Conservation (phyloP, 2,329 filamentous ascomycete species). For the Colletotrichum falcatum region DNA sequence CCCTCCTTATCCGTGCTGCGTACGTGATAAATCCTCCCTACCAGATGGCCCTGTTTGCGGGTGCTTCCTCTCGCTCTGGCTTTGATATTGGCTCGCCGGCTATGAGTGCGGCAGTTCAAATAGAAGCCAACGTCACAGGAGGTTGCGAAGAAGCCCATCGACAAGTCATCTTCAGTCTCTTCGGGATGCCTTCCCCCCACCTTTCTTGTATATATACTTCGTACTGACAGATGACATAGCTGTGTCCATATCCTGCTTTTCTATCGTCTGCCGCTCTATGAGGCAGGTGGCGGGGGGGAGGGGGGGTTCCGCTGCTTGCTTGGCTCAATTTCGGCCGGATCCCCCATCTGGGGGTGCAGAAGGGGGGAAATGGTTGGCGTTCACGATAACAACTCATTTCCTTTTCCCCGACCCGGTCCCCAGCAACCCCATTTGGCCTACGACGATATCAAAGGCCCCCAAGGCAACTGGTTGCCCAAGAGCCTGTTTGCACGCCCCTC, state of each 20-base stretch:
- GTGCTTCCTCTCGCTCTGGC: neutral
- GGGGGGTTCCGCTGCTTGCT: constrained; percentile 26
- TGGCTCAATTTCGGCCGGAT: constrained; percentile 27
- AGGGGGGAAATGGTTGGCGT: neutral
- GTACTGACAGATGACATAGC: neutral
- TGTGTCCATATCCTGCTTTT: too few species aligned
- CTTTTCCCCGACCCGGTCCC: neutral
- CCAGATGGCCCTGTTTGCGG: constrained; percentile 31
- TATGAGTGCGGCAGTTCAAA: constrained; percentile 31
- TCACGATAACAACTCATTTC: constrained; percentile 15
- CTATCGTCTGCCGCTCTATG: neutral
- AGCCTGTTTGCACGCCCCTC: neutral
- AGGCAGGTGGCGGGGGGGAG: neutral
- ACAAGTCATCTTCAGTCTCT: constrained; percentile 24
- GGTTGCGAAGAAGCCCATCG: constrained; percentile 10
- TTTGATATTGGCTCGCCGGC: constrained; percentile 19
- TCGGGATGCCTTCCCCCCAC: too few species aligned
- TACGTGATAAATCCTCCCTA: neutral
- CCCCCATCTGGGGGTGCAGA: constrained; percentile 18
- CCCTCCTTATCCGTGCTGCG: constrained; percentile 12
- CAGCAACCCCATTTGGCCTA: neutral
- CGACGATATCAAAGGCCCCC: constrained; percentile 22
- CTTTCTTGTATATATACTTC: too few species aligned
- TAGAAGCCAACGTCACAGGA: constrained; percentile 25
- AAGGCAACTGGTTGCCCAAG: constrained; percentile 17